Evolutionary conservation across 1,284 basidiomycete species (phyloP).

Genomic region (Cutaneotrichosporon mucoides): DNA sequence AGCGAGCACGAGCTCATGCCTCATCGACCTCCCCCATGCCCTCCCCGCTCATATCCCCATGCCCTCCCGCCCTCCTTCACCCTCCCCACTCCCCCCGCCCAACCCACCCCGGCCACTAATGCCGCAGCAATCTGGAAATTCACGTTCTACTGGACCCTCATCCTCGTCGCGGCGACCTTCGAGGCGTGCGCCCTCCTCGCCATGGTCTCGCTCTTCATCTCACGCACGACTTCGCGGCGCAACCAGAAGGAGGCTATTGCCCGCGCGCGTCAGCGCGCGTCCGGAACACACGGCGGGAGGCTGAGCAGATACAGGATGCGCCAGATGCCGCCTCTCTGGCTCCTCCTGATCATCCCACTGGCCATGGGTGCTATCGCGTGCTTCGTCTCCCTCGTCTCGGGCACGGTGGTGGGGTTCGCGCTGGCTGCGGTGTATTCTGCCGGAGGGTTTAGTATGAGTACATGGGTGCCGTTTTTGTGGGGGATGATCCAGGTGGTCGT

Average conservation of each 20-base stretch:
- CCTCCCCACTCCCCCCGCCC: too few species aligned
- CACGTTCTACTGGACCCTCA: constrained; percentile 77
- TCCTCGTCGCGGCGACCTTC: constrained; percentile 69
- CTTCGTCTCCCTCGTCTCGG: constrained; percentile 62
- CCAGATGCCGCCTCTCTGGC: constrained; percentile 39
- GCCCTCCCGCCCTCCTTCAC: too few species aligned
- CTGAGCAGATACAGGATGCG: constrained; percentile 6
- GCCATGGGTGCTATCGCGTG: constrained; percentile 52
- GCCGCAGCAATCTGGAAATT: constrained; percentile 71
- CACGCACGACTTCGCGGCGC: constrained; percentile 32
- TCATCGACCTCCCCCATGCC: too few species aligned
- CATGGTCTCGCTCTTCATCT: constrained; percentile 62
- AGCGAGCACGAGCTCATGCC: too few species aligned
- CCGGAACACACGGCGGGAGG: not conserved
- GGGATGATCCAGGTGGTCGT: constrained; percentile 65
- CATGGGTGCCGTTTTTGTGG: constrained; percentile 80
- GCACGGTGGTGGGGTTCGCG: constrained; percentile 67
- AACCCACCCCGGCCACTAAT: too few species aligned
- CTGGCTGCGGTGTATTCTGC: constrained; percentile 65
- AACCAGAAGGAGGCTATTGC: not conserved
- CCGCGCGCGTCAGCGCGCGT: not conserved
- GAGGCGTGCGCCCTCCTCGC: constrained; percentile 65
- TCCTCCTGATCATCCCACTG: constrained; percentile 34
- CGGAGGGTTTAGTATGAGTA: constrained; percentile 70
- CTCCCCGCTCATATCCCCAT: too few species aligned